Base-by-base conservation (phyloP, 148 eudicot species). In the Amaranthus hypochondriacus region DNA sequence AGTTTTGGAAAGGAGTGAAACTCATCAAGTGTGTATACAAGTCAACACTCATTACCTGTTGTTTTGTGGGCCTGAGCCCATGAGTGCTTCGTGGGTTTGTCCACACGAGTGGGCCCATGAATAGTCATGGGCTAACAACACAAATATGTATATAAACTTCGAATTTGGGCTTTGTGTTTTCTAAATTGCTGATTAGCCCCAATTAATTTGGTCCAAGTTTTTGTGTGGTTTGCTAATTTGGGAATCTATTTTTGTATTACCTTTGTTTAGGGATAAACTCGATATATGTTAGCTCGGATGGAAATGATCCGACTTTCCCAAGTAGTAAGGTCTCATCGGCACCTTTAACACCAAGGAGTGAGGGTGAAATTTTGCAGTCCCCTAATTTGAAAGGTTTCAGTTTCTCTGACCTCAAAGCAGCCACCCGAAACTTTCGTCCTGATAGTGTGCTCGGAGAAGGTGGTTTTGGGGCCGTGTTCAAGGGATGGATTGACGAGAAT, bases 361-460 rank as follows among this genome's bases (percentile, higher is more conserved):
- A 93, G 83, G 96, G 88, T 18, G 98, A 93, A 73, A 93, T 93
- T 72, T 84, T 93, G 79, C 87, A 83, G 73, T 86, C 93, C 6
- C 18, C 92, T 9, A 89, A 89, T 74, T 63, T 93, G 82, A 93
- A 90, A 82, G 87, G 86, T 75, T 93, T 93, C 66, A 81, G 79
- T 51, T 93, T 86, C 74, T 79, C 92, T 67, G 92, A 89, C 69
- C 87, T 93, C 18, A 90, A 81, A 75, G 73, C 73, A 56, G 86
- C 98, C 55, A 93, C 98, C 5, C 83, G 91, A 75, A 93, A 93
- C 75, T 93, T 93, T 56, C 89, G 96, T 4, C 98, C 94, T 3
- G 96, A 93, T 79, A 93, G 92, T 53, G 87, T 93, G 79, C 72
- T 93, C 1, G 98, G 98, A 46, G 98, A 89, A 79, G 98, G 98